A percentile compares a stretch with the other conserved stretches of the same genome.
phyloP scores from a whole-genome alignment of 2,329 filamentous ascomycete genomes.

The Cladophialophora exuberans region DNA sequence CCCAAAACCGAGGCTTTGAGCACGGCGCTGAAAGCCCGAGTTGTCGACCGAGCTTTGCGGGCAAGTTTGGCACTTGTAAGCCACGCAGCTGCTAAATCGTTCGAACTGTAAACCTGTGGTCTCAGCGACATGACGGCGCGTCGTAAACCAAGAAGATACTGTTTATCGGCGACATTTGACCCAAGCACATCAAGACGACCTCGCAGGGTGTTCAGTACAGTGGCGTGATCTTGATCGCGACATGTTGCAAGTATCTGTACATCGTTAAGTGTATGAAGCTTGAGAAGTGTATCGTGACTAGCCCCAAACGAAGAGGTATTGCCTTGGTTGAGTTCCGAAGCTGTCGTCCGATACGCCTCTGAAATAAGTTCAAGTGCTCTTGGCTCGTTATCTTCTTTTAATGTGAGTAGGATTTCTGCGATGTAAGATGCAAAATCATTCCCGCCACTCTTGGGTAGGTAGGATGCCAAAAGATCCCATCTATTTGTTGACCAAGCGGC shows the following conservation, averaged over 20 bases:
- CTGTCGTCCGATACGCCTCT: conserved; percentile 69
- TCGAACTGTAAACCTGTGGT: conserved; percentile 61
- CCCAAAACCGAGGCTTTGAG: conserved; percentile 83
- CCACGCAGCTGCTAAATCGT: conserved; percentile 83
- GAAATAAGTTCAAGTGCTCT: conserved; percentile 63
- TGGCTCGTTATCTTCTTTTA: conserved; percentile 56
- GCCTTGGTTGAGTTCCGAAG: conserved; percentile 73
- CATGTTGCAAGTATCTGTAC: conserved; percentile 66
- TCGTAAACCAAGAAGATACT: conserved; percentile 84
- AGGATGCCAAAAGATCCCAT: conserved; percentile 74
- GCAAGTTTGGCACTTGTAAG: conserved; percentile 82
- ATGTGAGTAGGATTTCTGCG: conserved; percentile 67
- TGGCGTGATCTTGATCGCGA: conserved; percentile 46
- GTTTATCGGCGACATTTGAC: conserved; percentile 88
- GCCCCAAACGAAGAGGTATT: conserved; percentile 79
- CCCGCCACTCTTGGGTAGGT: conserved; percentile 54
- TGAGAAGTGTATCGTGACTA: conserved; percentile 82
- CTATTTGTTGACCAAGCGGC: conserved; percentile 88
- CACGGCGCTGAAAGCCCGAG: conserved; percentile 91
- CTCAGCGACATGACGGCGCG: conserved; percentile 84
- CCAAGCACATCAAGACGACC: conserved; percentile 87
- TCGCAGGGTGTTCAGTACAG: conserved; percentile 62
- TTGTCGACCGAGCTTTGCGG: conserved; percentile 78
- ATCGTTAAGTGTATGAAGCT: conserved; percentile 85
- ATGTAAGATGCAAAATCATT: conserved; percentile 83